phyloP scores from a whole-genome alignment of 2,329 filamentous ascomycete species.

The Rhynchosporium secalis region DNA sequence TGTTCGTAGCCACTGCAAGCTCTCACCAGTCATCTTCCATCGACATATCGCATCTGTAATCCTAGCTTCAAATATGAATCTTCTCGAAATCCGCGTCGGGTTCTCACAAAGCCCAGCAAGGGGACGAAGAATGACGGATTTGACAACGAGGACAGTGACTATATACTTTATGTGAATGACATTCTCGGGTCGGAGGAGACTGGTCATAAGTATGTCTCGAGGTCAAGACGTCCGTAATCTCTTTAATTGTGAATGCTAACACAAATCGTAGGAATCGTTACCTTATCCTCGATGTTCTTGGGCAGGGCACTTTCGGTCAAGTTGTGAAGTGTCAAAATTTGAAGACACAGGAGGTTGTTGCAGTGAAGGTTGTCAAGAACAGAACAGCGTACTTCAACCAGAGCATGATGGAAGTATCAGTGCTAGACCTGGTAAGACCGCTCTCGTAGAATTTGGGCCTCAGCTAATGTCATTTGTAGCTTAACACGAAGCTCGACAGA shows the following conservation, averaged over 20 bases:
- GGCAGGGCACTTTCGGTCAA: slow-evolving; percentile 96
- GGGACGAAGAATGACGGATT: slow-evolving; percentile 98
- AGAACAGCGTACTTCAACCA: slow-evolving; percentile 99
- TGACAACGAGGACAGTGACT: slow-evolving; percentile 98
- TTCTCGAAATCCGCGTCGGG: slow-evolving; percentile 89
- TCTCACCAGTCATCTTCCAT: slow-evolving; percentile 86
- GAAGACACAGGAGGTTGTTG: slow-evolving; percentile 97
- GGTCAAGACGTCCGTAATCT: slow-evolving; percentile 28
- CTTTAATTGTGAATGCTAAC: slow-evolving; percentile 36
- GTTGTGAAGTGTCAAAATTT: slow-evolving; percentile 99
- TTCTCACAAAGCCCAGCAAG: slow-evolving; percentile 97
- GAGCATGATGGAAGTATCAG: slow-evolving; percentile 99
- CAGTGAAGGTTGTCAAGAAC: slow-evolving; percentile 99
- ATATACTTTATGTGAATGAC: slow-evolving; percentile 98
- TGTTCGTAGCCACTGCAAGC: slow-evolving; percentile 80
- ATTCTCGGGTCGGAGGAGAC: slow-evolving; percentile 97
- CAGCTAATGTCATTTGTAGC: slow-evolving; percentile 48
- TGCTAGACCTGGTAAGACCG: slow-evolving; percentile 78
- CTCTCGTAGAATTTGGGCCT: background rate
- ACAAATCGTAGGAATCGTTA: slow-evolving; percentile 73
- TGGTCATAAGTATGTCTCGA: slow-evolving; percentile 77
- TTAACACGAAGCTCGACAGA: slow-evolving; percentile 98
- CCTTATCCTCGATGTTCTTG: slow-evolving; percentile 92
- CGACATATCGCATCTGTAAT: slow-evolving; percentile 98
- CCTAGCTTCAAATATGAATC: slow-evolving; percentile 98